Evolutionary conservation across 176 grass and related monocot genomes (phyloP).

Genomic region (Aegilops sharonensis): DNA sequence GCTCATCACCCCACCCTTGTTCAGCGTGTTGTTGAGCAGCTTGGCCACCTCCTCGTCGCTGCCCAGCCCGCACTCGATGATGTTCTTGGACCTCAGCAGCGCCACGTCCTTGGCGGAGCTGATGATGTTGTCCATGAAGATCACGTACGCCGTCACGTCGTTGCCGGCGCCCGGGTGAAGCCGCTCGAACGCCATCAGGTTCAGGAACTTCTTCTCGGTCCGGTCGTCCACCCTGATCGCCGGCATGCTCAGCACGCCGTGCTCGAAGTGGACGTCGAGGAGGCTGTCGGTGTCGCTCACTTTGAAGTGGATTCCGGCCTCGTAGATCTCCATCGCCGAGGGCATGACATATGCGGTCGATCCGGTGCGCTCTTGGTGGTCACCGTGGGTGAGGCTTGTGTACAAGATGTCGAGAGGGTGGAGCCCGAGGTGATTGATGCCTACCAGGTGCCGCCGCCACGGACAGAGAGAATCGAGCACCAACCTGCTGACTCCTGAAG

Average conservation of each 20-base stretch:
- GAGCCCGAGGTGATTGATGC: not conserved
- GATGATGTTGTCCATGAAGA: slow-evolving; percentile 69
- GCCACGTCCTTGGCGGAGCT: slow-evolving; percentile 46
- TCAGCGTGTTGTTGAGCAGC: slow-evolving; percentile 15
- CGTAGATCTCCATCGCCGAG: slow-evolving; percentile 40
- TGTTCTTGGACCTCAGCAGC: slow-evolving; percentile 29
- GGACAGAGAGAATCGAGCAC: not conserved
- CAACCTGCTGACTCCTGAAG: not conserved
- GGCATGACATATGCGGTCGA: not conserved
- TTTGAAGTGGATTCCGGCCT: slow-evolving; percentile 54
- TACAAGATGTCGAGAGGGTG: not conserved
- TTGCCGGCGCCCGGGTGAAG: slow-evolving; percentile 31
- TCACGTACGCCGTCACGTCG: slow-evolving; percentile 40
- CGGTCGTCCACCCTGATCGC: slow-evolving; percentile 19
- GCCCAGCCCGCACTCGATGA: not conserved
- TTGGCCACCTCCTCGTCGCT: slow-evolving; percentile 25
- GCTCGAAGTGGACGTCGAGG: slow-evolving; percentile 31
- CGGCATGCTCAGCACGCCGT: slow-evolving; percentile 33
- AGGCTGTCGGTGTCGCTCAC: slow-evolving; percentile 12
- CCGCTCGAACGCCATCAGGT: slow-evolving; percentile 60
- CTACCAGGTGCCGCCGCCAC: not conserved
- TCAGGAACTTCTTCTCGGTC: slow-evolving; percentile 49
- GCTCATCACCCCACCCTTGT: not conserved
- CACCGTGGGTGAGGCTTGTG: not conserved
- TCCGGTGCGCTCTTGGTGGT: not conserved